Evolutionary conservation across 1,284 basidiomycete genomes (phyloP).

Genomic region (Ganoderma boninense): DNA sequence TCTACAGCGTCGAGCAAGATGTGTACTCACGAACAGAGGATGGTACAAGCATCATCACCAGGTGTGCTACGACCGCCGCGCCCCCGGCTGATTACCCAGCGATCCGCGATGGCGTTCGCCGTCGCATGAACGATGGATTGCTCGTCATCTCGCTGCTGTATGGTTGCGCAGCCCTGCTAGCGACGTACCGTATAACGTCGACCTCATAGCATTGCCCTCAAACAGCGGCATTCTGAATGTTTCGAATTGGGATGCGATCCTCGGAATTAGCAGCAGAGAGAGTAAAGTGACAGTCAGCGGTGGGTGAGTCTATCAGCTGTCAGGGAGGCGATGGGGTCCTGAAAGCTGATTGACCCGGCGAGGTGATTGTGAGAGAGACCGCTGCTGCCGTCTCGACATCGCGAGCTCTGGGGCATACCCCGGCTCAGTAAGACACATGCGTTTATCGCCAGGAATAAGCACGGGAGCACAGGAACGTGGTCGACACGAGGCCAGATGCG

Average conservation of each 20-base stretch:
- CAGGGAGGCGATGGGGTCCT: not conserved
- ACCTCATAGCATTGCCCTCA: constrained; percentile 24
- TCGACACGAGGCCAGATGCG: constrained; percentile 2
- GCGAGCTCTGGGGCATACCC: constrained; percentile 13
- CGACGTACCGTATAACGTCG: constrained; percentile 29
- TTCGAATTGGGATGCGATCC: not conserved
- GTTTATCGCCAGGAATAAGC: constrained; percentile 22
- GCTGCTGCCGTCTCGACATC: constrained; percentile 18
- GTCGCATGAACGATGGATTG: not conserved
- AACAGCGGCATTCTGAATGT: constrained; percentile 25
- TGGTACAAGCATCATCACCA: constrained; percentile 32
- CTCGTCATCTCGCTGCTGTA: constrained; percentile 1
- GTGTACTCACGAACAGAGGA: constrained; percentile 32
- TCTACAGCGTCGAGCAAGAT: not conserved
- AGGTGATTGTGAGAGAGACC: constrained; percentile 4
- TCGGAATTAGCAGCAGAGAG: not conserved
- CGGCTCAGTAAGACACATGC: constrained; percentile 17
- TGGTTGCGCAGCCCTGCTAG: not conserved
- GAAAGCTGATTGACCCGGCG: not conserved
- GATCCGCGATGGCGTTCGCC: not conserved
- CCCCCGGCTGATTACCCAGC: constrained; percentile 16
- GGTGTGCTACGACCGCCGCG: constrained; percentile 33
- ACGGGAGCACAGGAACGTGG: not conserved
- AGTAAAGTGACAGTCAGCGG: not conserved
- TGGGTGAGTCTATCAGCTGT: not conserved